Evolutionary conservation across 2,329 filamentous ascomycete genomes (phyloP), one percentile per base, ranked within the genome.

Genomic region (Colletotrichum higginsianum): DNA sequence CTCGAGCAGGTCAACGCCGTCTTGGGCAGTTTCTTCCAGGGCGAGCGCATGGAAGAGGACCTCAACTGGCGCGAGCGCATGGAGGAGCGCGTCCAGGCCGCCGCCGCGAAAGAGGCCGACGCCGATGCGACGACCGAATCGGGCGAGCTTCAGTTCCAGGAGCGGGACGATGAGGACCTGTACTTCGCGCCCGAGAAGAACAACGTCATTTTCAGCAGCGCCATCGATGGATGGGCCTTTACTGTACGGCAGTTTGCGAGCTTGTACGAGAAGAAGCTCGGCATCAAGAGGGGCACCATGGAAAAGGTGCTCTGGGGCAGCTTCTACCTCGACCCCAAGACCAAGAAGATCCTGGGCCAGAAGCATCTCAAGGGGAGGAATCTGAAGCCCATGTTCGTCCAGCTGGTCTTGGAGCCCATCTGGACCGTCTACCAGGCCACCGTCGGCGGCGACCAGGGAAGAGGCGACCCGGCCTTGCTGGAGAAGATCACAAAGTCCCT

Each of bases 161-260:
- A 98, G 80, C 91, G 91, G 76, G 95, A 98, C 78, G 96, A 99
- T 78, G 95, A 98, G 80, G 95, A 98, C 80, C 91, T 99, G 35
- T 99, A 99, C 81, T 99, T 99, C 82, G 94, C 96, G 0, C 96
- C 96, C 0, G 96, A 99, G 79, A 97, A 96, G 82, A 98, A 98
- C 82, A 99, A 99, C 79, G 96, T 99, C 81, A 98, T 99, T 74
- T 99, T 99, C 81, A 95, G 94, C 84, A 98, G 96, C 80, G 96
- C 96, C 71, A 93, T 98, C 67, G 96, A 99, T 79, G 96, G 96
- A n/a, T 99, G 96, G 96, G 96, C 96, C 3, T 99, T 99, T 78
- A 99, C 96, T 0, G 92, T 98, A 61, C 90, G 95, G 61, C 96
- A 99, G 78, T 99, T 99, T 80, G 95, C 96, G 21, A 90, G 90